Percentiles rank a stretch among this genome's conserved stretches.
These are phyloP conservation scores for Magnusiomyces tetraspermus DNA, from an alignment of 1,139 yeast genomes.

Conservation along the genomic window DNA sequence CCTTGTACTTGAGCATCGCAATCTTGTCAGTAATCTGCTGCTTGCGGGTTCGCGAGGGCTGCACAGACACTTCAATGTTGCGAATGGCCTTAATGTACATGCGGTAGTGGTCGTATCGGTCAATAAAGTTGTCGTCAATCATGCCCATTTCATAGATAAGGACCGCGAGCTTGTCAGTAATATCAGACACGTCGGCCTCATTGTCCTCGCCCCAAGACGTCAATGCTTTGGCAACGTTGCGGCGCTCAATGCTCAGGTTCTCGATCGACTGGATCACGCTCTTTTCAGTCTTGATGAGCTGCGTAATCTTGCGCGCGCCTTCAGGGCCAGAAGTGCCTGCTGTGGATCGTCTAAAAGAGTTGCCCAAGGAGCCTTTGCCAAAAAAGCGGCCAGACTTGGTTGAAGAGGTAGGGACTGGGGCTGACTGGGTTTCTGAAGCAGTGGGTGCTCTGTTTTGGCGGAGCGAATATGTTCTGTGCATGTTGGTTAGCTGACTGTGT, in stretches of 20 bases:
- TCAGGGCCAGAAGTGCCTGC: constrained; percentile 97
- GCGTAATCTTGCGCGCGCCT: constrained; percentile 80
- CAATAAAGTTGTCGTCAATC: constrained; percentile 95
- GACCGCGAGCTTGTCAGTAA: constrained; percentile 95
- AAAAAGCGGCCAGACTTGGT: constrained; percentile 82
- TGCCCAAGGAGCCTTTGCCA: constrained; percentile 77
- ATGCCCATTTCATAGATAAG: constrained; percentile 93
- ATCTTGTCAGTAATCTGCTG: constrained; percentile 96
- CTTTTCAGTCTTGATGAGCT: constrained; percentile 91
- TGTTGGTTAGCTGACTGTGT: constrained; percentile 29
- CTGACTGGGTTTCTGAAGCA: constrained; percentile 80
- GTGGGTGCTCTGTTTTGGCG: constrained; percentile 95
- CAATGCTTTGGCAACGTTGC: constrained; percentile 93
- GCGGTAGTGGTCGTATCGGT: constrained; percentile 96
- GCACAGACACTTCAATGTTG: constrained; percentile 94
- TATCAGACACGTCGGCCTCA: constrained; percentile 94
- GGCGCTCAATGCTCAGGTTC: constrained; percentile 87
- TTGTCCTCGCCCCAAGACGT: constrained; percentile 97
- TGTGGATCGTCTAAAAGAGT: constrained; percentile 71
- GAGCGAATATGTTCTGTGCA: constrained; percentile 98
- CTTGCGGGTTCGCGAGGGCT: constrained; percentile 97
- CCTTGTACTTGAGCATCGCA: constrained; percentile 95
- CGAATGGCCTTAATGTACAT: constrained; percentile 89
- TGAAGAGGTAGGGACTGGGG: constrained; percentile 88
- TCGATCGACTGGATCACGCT: constrained; percentile 91